These are phyloP conservation scores for Mariannaea sp. DNA, from an alignment of 2,329 filamentous ascomycete species.

Conservation along the genomic window DNA sequence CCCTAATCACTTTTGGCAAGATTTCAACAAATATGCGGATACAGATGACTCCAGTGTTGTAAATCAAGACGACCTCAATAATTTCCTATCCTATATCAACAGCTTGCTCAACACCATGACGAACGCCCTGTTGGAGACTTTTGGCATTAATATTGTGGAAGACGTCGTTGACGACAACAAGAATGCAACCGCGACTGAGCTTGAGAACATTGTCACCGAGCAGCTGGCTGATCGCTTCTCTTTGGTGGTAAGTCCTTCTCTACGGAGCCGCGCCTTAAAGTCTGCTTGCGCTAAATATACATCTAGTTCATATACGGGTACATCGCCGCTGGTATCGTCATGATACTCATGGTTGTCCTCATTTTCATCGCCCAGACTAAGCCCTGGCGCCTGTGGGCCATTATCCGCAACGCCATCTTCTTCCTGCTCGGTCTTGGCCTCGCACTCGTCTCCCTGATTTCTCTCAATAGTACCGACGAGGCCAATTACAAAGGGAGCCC, in stretches of 20 bases:
- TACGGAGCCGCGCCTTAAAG: too few relatives aligned
- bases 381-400: constrained; percentile 41
- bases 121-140: constrained; percentile 40
- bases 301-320: constrained; percentile 44
- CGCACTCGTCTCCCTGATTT: constrained; percentile 37
- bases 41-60: constrained; percentile 18
- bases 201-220: constrained; percentile 32
- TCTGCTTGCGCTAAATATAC: not conserved
- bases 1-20: constrained; percentile 37
- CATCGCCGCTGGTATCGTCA: constrained; percentile 39
- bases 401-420: constrained; percentile 39
- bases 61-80: not conserved
- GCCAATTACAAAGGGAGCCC: constrained; percentile 34
- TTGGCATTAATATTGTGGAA: constrained; percentile 40
- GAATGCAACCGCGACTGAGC: constrained; percentile 21
- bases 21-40: constrained; percentile 13
- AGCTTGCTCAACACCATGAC: constrained; percentile 32
- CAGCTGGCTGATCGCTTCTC: constrained; percentile 36
- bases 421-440: constrained; percentile 39
- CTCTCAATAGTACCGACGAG: constrained; percentile 21
- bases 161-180: constrained; percentile 29
- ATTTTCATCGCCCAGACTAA: constrained; percentile 39
- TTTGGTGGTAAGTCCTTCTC: constrained; percentile 38
- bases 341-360: constrained; percentile 42
- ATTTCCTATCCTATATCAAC: constrained; percentile 14